These are phyloP conservation scores for Dioszegia hungarica DNA, from an alignment of 768 basidiomycete genomes.

Conservation along the genomic window DNA sequence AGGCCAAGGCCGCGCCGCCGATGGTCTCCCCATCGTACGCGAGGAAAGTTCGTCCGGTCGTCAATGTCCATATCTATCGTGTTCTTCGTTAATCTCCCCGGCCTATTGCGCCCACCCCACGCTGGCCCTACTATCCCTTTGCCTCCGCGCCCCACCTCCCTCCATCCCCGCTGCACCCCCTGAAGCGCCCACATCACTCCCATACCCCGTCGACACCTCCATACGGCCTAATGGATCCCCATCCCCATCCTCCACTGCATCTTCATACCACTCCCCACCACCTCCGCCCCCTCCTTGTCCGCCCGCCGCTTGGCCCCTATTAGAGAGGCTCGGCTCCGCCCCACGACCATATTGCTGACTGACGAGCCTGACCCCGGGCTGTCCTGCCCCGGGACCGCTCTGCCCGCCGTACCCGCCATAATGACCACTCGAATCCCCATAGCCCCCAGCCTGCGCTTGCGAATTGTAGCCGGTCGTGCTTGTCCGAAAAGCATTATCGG, in stretches of 20 bases:
- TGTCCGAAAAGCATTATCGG: background rate
- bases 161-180: background rate
- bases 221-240: background rate
- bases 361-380: conserved; percentile 1
- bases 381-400: background rate
- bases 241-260: conserved; percentile 2
- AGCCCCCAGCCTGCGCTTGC: background rate
- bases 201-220: conserved; percentile 2
- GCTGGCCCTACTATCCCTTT: background rate
- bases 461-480: conserved; percentile 3
- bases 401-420: background rate
- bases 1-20: no score
- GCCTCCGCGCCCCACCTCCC: background rate
- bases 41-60: no score
- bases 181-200: background rate
- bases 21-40: no score
- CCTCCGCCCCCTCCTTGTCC: background rate
- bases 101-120: conserved; percentile 4
- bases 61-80: no score
- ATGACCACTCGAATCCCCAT: background rate
- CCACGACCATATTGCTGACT: background rate
- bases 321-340: background rate
- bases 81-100: background rate
- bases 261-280: background rate
- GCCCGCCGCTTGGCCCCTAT: background rate